A percentile compares a stretch with the other conserved stretches of the same genome.
These are phyloP conservation scores for Xylaria sp. DNA, from an alignment of 2,329 filamentous ascomycete species.

Conservation along the genomic window DNA sequence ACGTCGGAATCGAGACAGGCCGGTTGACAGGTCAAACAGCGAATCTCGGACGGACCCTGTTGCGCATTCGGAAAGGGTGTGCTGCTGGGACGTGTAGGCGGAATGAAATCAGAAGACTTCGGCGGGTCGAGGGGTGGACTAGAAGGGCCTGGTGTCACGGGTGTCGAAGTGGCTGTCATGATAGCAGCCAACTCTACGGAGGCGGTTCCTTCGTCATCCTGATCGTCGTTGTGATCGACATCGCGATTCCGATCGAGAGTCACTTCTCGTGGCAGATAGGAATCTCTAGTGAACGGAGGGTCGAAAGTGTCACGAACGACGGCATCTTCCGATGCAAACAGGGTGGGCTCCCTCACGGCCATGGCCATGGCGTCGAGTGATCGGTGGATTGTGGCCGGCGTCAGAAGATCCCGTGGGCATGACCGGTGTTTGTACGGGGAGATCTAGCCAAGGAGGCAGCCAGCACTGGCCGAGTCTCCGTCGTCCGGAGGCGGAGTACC, in stretches of 20 bases:
- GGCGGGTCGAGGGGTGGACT: conserved; percentile 57
- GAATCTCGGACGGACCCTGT: conserved; percentile 51
- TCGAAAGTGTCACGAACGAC: conserved; percentile 35
- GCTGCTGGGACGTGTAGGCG: conserved; percentile 61
- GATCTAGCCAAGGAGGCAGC: not conserved
- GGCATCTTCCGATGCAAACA: conserved; percentile 36
- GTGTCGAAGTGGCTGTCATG: conserved; percentile 57
- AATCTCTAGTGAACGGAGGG: conserved; percentile 36
- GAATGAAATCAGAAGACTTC: conserved; percentile 54
- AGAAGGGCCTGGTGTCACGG: conserved; percentile 59
- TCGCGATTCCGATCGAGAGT: conserved; percentile 30
- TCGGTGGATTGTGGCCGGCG: conserved; percentile 16
- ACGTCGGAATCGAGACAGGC: conserved; percentile 39
- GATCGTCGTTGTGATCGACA: conserved; percentile 32
- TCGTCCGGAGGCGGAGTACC: conserved; percentile 4
- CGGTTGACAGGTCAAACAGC: conserved; percentile 48
- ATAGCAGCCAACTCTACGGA: conserved; percentile 51
- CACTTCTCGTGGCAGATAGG: conserved; percentile 38
- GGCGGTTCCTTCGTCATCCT: conserved; percentile 48
- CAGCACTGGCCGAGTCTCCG: conserved; percentile 7
- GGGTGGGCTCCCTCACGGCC: conserved; percentile 32
- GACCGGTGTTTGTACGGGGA: conserved; percentile 23
- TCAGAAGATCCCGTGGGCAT: conserved; percentile 30
- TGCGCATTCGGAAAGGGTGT: conserved; percentile 64
- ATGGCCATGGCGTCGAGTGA: conserved; percentile 34